Conservation (phyloP, 139 green algal genomes). For the Edaphochlamys debaryana region DNA sequence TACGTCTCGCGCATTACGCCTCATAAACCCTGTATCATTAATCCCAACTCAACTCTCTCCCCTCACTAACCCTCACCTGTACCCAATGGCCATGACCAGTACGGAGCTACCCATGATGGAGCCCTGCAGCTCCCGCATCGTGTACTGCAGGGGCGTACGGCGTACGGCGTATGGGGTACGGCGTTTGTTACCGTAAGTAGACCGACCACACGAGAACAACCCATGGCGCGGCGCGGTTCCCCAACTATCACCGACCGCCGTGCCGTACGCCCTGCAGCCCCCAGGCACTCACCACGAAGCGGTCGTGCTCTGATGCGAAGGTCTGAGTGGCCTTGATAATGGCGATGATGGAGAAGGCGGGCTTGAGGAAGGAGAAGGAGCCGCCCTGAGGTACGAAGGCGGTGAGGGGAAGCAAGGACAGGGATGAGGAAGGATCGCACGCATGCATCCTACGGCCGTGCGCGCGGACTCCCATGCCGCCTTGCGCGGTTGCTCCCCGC, state of each 20-base stretch:
- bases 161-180: no score
- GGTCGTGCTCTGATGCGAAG: conserved; percentile 63
- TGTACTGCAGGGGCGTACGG: conserved; percentile 67
- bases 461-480: no score
- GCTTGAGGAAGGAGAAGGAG: conserved; percentile 73
- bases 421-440: background rate
- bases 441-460: no score
- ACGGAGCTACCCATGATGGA: conserved; percentile 65
- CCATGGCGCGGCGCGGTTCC: no score
- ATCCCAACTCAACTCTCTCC: no score
- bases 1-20: no score
- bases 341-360: conserved; percentile 66
- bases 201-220: no score
- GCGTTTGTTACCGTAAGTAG: background rate
- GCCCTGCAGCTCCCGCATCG: conserved; percentile 71
- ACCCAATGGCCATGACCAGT: conserved; percentile 55
- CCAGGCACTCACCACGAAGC: conserved; percentile 64
- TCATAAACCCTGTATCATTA: no score
- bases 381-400: conserved; percentile 51
- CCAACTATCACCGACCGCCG: no score
- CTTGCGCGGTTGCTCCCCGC: no score
- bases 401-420: background rate
- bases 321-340: conserved; percentile 51
- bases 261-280: no score
- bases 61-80: background rate